Base-by-base conservation (phyloP, 768 basidiomycete species). In the Gautieria morchelliformis region DNA sequence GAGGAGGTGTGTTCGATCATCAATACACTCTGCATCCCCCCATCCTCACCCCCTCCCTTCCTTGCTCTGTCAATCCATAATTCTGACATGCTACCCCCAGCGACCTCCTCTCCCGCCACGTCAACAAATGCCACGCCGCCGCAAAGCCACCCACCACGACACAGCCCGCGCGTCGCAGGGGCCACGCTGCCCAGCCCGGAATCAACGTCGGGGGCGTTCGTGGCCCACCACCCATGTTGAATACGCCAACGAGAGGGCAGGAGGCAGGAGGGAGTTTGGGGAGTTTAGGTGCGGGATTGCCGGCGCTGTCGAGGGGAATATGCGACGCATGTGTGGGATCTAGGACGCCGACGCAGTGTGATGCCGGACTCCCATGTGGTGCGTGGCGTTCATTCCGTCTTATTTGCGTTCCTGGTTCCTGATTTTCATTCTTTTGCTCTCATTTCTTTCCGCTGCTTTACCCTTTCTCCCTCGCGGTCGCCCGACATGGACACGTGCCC, bases 101-200 rank as follows among this genome's bases (percentile, higher is more conserved):
- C 67, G 90, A 93, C 73, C 77, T 93, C 4, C 81, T 93, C 45
- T 89, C 90, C 5, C 73, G 90, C 63, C 90, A 93, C 63, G 76
- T 91, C 60, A 91, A 92, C 70, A 93, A 93, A 64, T 93, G 90
- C 64, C 90, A 93, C 67, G 80, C 88, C 4, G 78, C 78, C 62
- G 87, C 90, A 73, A 88, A 87, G 63, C 73, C 76, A 0, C 41
- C 39, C 9, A 58, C 53, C n/a, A 52, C 60, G 5, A 60, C 60
- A 30, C 61, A 53, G 42, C 56, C 52, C 32, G 56, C 61, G 5
- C 72, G 87, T n/a, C 73, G 86, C 59, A 87, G 87, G 63, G 85
- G 85, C 20, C 75, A 80, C 0, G 77, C n/a, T n/a, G n/a, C 82
- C 0, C 56, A 20, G 87, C 87, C 2, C 83, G 85, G 4, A 30